Evolutionary conservation across 2,329 filamentous ascomycete genomes (phyloP).

Genomic region (Stromatinia cepivora): DNA sequence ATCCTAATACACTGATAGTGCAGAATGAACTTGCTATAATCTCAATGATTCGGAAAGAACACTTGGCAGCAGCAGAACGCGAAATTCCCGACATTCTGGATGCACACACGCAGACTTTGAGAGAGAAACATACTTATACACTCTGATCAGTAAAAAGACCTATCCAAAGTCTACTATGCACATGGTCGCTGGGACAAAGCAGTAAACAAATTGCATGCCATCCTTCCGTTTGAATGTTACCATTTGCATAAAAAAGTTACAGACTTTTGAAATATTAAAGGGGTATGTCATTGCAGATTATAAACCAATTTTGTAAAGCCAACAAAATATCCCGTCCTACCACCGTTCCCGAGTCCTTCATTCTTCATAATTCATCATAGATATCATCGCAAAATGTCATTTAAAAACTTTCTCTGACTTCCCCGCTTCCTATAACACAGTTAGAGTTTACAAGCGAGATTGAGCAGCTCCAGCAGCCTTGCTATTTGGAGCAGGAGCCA

Average conservation of each 20-base stretch:
- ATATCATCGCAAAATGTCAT: slow-evolving; percentile 8
- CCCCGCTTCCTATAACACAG: background rate
- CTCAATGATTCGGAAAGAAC: background rate
- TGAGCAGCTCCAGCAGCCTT: slow-evolving; percentile 21
- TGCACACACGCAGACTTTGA: background rate
- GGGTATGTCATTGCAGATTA: slow-evolving; percentile 16
- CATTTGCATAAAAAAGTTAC: background rate
- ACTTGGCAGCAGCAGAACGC: background rate
- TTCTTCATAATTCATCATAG: slow-evolving; percentile 10
- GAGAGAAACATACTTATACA: slow-evolving; percentile 43
- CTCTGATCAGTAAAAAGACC: slow-evolving; percentile 41
- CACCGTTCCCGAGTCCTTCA: background rate
- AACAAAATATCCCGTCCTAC: background rate
- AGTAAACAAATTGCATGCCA: background rate
- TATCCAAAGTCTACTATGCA: slow-evolving; percentile 40
- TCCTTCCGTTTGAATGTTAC: background rate
- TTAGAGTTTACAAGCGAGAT: slow-evolving; percentile 21
- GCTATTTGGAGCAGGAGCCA: slow-evolving; percentile 28
- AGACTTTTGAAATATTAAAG: background rate
- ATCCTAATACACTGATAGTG: background rate
- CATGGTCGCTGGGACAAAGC: slow-evolving; percentile 36
- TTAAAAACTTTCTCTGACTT: background rate
- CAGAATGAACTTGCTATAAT: background rate
- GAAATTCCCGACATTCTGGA: background rate
- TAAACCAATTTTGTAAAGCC: slow-evolving; percentile 2